phyloP scores from a whole-genome alignment of 257 asterid species.

The Scutellaria galericulata region DNA sequence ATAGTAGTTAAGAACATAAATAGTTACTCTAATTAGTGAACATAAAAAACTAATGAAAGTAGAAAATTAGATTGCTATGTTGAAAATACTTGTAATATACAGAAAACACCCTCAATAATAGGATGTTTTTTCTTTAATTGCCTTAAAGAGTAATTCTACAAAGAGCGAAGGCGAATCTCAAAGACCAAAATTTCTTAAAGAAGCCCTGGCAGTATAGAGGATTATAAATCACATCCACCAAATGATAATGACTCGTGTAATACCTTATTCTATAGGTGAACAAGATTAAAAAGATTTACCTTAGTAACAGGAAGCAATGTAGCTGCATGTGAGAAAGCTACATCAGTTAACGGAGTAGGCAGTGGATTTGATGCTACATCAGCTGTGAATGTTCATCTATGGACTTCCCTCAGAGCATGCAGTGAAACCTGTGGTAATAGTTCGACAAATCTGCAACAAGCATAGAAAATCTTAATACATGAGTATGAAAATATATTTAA shows the following conservation, averaged over 20 bases:
- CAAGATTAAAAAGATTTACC: slow-evolving; percentile 51
- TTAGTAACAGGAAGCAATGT: slow-evolving; percentile 94
- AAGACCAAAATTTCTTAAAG: background rate
- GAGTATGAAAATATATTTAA: slow-evolving; percentile 2
- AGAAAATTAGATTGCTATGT: too few species aligned
- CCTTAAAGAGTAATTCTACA: slow-evolving; percentile 2
- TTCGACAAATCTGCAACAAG: slow-evolving; percentile 83
- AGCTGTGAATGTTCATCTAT: slow-evolving; percentile 83
- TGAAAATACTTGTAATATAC: too few species aligned
- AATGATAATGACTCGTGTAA: slow-evolving; percentile 15
- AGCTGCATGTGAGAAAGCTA: slow-evolving; percentile 99
- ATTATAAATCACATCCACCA: slow-evolving; percentile 13
- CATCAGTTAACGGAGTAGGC: slow-evolving; percentile 98
- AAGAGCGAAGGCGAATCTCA: slow-evolving; percentile 13
- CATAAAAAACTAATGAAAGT: too few species aligned
- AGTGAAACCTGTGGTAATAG: slow-evolving; percentile 96
- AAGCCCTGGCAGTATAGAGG: slow-evolving; percentile 4
- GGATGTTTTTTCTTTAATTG: too few species aligned
- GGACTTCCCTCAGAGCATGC: slow-evolving; percentile 99
- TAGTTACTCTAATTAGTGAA: too few species aligned
- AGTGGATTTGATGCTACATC: slow-evolving; percentile 90
- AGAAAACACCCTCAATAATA: too few species aligned
- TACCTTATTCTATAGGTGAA: slow-evolving; percentile 23
- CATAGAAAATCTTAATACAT: slow-evolving; percentile 25
- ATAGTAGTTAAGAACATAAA: too few species aligned